phyloP scores from a whole-genome alignment of 2,329 filamentous ascomycete genomes.

The Neofusicoccum sp. region DNA sequence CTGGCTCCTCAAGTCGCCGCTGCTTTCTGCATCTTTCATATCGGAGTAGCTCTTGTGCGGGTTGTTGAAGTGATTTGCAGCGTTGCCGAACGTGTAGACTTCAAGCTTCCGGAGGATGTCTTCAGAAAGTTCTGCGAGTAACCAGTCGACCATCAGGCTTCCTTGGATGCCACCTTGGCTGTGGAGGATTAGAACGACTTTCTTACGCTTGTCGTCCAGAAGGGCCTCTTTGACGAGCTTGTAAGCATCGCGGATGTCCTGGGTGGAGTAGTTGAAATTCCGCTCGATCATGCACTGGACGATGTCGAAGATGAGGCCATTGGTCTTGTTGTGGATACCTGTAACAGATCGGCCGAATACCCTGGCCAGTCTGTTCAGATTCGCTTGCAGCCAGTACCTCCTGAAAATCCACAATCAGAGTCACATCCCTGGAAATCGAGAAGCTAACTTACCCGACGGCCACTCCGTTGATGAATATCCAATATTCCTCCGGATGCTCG shows the following conservation, averaged over 20 bases:
- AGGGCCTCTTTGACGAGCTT: constrained; percentile 67
- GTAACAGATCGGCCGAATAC: constrained; percentile 72
- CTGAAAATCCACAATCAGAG: constrained; percentile 23
- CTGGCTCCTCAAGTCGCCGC: constrained; percentile 32
- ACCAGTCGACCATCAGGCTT: constrained; percentile 73
- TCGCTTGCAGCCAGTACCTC: constrained; percentile 53
- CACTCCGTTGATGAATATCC: constrained; percentile 81
- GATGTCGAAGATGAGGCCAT: constrained; percentile 74
- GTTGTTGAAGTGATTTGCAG: constrained; percentile 82
- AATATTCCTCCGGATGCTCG: constrained; percentile 63
- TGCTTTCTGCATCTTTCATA: background rate
- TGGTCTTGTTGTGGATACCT: constrained; percentile 75
- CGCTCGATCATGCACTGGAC: constrained; percentile 78
- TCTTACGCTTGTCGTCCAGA: constrained; percentile 63
- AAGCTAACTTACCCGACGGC: constrained; percentile 55
- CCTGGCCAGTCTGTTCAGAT: constrained; percentile 69
- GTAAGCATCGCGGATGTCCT: constrained; percentile 60
- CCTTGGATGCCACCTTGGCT: constrained; percentile 78
- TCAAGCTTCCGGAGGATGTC: constrained; percentile 47
- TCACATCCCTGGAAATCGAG: background rate
- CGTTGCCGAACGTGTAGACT: constrained; percentile 75
- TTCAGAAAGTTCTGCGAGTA: constrained; percentile 62
- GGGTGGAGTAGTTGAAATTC: constrained; percentile 71
- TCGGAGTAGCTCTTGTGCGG: constrained; percentile 49
- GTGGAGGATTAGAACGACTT: constrained; percentile 74